Conservation (phyloP, 768 basidiomycete genomes). For the Termitomyces sp. region DNA sequence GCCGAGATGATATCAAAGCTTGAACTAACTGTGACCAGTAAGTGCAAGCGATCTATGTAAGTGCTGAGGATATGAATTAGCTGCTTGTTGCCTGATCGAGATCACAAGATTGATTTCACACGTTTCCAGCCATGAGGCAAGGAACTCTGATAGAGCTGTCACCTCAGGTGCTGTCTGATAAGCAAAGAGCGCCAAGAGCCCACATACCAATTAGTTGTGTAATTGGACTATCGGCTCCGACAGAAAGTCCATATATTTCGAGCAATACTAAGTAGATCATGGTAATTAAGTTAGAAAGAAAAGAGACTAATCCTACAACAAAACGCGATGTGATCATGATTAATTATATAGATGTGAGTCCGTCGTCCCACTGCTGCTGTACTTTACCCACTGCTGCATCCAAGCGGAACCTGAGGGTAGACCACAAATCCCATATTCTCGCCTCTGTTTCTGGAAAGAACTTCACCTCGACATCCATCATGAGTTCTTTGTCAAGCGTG, state of each 20-base stretch:
- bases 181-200: too few species aligned
- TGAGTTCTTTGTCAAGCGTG: constrained; percentile 2
- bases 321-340: not conserved
- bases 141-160: too few species aligned
- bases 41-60: too few species aligned
- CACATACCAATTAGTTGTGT: too few species aligned
- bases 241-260: not conserved
- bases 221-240: not conserved
- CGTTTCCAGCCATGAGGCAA: too few species aligned
- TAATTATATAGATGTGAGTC: not conserved
- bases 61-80: too few species aligned
- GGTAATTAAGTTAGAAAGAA: not conserved
- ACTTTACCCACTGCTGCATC: constrained; percentile 5
- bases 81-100: too few species aligned
- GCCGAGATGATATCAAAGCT: too few species aligned
- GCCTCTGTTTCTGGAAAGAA: constrained; percentile 4
- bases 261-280: too few species aligned
- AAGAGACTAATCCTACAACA: not conserved
- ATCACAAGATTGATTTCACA: too few species aligned
- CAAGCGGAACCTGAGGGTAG: not conserved
- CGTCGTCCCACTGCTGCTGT: constrained; percentile 4
- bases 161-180: too few species aligned
- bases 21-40: too few species aligned
- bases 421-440: constrained; percentile 4
- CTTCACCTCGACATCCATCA: constrained; percentile 1